phyloP scores from a whole-genome alignment of 805 yeast species.

The Metschnikowia bowlesiae region DNA sequence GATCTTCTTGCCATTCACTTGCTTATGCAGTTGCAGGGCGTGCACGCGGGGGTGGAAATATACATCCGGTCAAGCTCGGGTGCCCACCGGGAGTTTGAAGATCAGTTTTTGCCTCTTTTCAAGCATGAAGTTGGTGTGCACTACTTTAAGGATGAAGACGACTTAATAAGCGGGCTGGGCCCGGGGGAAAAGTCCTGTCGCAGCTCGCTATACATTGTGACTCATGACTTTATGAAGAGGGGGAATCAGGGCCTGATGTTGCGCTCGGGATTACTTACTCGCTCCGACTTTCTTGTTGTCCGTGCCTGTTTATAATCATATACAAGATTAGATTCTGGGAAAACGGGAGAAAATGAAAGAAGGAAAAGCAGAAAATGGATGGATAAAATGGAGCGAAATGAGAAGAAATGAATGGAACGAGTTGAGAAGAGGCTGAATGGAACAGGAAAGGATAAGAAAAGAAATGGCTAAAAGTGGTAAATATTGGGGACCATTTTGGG shows the following conservation, averaged over 20 bases:
- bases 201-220: slow-evolving; percentile 7
- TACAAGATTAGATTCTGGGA: too few relatives aligned
- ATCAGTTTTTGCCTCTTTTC: slow-evolving; percentile 12
- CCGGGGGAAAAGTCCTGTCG: neutral
- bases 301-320: slow-evolving; percentile 4
- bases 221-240: slow-evolving; percentile 12
- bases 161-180: neutral
- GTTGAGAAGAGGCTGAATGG: too few relatives aligned
- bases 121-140: slow-evolving; percentile 2
- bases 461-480: too few relatives aligned
- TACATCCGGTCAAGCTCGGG: slow-evolving; percentile 13
- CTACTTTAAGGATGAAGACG: slow-evolving; percentile 10
- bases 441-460: too few relatives aligned
- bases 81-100: slow-evolving; percentile 12
- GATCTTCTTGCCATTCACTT: slow-evolving; percentile 32
- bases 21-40: slow-evolving; percentile 18
- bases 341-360: too few relatives aligned
- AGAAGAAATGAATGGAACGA: too few relatives aligned
- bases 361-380: too few relatives aligned
- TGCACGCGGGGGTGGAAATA: slow-evolving; percentile 6
- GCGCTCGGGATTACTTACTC: slow-evolving; percentile 6
- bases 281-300: slow-evolving; percentile 15
- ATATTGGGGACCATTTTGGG: too few relatives aligned
- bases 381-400: too few relatives aligned
- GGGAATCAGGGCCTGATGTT: slow-evolving; percentile 2